phyloP scores from a whole-genome alignment of 306 rosid species.

The Glycine soja region DNA sequence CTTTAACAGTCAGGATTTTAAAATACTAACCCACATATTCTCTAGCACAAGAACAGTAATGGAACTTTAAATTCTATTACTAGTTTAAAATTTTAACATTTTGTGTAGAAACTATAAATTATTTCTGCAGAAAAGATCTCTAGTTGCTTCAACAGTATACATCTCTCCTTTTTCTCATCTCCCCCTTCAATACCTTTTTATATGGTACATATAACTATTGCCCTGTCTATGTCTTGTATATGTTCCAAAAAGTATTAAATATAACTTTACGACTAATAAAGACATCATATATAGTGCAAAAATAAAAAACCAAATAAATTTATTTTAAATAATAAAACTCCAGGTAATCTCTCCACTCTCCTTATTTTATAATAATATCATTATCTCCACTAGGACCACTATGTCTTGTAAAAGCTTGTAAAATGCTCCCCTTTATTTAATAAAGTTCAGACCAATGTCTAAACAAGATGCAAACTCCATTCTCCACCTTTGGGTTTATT shows the following conservation, averaged over 20 bases:
- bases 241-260: conserved; percentile 20
- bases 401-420: too few relatives aligned
- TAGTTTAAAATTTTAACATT: neutral
- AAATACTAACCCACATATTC: conserved; percentile 14
- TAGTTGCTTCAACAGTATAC: neutral
- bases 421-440: neutral
- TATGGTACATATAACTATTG: neutral
- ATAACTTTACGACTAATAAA: conserved; percentile 13
- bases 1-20: conserved; percentile 8
- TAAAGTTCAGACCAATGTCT: conserved; percentile 1
- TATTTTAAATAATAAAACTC: conserved; percentile 22
- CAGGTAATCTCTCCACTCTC: conserved; percentile 10
- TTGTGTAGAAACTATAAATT: conserved; percentile 6
- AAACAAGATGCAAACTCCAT: neutral
- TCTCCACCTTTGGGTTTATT: conserved; percentile 6
- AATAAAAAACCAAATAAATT: neutral
- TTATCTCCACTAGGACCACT: conserved; percentile 10
- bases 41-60: conserved; percentile 10
- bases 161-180: neutral
- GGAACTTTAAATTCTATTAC: conserved; percentile 32
- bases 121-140: conserved; percentile 22
- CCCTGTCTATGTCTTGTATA: neutral
- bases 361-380: conserved; percentile 7
- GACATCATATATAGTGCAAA: neutral
- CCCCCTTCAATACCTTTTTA: conserved; percentile 20